Conservation (phyloP, 2,329 filamentous ascomycete genomes). For the Chaetomiaceae sp. region DNA sequence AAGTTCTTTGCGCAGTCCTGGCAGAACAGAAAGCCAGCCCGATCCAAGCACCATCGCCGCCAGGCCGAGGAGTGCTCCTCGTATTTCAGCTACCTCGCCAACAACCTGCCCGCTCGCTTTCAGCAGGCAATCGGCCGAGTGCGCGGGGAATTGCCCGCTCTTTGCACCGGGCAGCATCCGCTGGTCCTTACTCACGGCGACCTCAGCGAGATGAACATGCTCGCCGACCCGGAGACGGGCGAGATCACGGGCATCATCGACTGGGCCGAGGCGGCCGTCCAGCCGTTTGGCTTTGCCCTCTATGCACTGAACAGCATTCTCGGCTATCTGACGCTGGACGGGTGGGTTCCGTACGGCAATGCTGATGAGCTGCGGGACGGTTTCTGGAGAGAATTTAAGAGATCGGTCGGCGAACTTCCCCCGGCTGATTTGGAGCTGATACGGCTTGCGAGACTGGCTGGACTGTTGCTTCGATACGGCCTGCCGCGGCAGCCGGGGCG, state of each 20-base stretch:
- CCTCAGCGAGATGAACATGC: conserved; percentile 28
- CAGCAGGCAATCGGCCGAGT: neutral
- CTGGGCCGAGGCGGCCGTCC: conserved; percentile 26
- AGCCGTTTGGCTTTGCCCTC: conserved; percentile 28
- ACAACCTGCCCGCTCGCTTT: conserved; percentile 1
- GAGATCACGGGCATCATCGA: conserved; percentile 28
- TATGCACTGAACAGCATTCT: conserved; percentile 26
- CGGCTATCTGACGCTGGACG: neutral
- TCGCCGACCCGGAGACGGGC: conserved; percentile 24
- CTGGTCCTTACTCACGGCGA: conserved; percentile 26
- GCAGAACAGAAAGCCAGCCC: neutral
- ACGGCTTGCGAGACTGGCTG: neutral
- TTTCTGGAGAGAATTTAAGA: neutral
- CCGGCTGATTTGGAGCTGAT: neutral
- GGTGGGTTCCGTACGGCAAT: neutral
- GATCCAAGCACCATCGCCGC: neutral
- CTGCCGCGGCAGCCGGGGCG: neutral
- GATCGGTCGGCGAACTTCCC: neutral
- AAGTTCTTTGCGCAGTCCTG: conserved; percentile 9
- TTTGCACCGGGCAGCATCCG: conserved; percentile 17
- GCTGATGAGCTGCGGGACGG: neutral
- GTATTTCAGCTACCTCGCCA: neutral
- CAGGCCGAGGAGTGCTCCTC: neutral
- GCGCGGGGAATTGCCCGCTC: conserved; percentile 1
- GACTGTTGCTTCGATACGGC: neutral